A percentile compares a stretch with the other conserved stretches of the same genome.
phyloP scores from a whole-genome alignment of 2,329 filamentous ascomycete genomes.

The Botrytis medusae region DNA sequence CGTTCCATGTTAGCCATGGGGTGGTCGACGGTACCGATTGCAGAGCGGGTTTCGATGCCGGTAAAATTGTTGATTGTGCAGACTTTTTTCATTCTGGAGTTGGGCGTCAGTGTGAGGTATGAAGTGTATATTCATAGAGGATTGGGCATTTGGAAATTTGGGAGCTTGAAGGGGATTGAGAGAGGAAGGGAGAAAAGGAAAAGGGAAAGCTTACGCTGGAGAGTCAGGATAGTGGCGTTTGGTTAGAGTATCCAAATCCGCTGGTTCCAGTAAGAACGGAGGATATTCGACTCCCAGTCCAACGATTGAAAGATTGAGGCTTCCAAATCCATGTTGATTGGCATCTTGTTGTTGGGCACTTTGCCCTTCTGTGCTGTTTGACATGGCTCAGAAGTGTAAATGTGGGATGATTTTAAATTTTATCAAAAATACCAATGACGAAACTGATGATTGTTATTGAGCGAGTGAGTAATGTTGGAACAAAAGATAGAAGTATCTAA shows the following conservation, averaged over 20 bases:
- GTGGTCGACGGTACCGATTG: conserved; percentile 60
- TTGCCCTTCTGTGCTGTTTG: neutral
- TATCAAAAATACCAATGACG: neutral
- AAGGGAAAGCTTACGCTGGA: conserved; percentile 50
- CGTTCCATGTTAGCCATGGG: conserved; percentile 57
- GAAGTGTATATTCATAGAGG: neutral
- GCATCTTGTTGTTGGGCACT: neutral
- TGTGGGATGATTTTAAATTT: neutral
- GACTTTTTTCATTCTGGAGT: conserved; percentile 60
- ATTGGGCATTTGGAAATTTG: neutral
- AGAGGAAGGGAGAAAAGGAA: neutral
- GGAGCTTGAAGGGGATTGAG: neutral
- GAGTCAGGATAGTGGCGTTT: conserved; percentile 59
- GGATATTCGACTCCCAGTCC: conserved; percentile 62
- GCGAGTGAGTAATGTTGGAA: neutral
- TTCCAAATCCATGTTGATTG: conserved; percentile 39
- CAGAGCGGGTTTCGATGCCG: conserved; percentile 62
- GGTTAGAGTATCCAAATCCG: conserved; percentile 53
- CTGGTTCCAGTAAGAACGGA: conserved; percentile 51
- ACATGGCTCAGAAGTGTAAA: neutral
- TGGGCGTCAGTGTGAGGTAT: neutral
- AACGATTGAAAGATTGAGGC: conserved; percentile 60
- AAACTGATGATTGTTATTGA: neutral
- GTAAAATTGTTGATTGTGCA: conserved; percentile 63
- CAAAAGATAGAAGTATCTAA: neutral